Conservation (phyloP, 2,329 filamentous ascomycete genomes). For the Sphaerulina musiva region DNA sequence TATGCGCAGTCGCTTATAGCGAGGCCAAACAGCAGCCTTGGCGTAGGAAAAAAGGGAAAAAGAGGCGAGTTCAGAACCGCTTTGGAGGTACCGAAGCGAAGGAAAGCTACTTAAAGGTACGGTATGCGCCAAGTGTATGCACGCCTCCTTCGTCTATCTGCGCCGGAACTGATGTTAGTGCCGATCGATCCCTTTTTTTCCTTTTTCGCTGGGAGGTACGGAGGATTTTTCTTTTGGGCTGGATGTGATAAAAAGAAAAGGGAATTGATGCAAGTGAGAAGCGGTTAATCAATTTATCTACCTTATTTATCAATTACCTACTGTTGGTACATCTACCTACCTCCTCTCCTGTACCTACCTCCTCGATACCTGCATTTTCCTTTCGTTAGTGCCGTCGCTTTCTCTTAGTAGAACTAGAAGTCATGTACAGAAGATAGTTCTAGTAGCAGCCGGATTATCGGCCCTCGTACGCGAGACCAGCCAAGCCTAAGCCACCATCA, state of each 20-base stretch:
- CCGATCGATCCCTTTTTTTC: conserved; percentile 11
- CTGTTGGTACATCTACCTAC: background rate
- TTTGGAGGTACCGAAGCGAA: no score
- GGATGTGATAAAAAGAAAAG: no score
- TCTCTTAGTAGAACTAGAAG: background rate
- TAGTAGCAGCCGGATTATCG: no score
- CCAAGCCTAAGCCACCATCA: no score
- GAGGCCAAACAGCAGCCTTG: conserved; percentile 7
- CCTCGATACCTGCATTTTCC: background rate
- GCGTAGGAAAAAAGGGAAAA: conserved; percentile 6
- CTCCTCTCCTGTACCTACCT: no score
- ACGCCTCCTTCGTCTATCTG: conserved; percentile 18
- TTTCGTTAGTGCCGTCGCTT: background rate
- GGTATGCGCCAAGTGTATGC: no score
- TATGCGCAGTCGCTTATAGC: background rate
- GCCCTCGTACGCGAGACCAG: no score
- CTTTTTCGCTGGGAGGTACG: no score
- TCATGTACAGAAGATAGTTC: no score
- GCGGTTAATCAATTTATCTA: conserved; percentile 1
- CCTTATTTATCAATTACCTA: background rate
- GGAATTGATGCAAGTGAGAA: no score
- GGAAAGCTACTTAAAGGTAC: no score
- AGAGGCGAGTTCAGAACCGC: conserved; percentile 15
- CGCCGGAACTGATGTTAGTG: conserved; percentile 17
- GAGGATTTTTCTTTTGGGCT: no score